Conservation (phyloP, 176 grass and related monocot genomes). For the Hordeum marinum region DNA sequence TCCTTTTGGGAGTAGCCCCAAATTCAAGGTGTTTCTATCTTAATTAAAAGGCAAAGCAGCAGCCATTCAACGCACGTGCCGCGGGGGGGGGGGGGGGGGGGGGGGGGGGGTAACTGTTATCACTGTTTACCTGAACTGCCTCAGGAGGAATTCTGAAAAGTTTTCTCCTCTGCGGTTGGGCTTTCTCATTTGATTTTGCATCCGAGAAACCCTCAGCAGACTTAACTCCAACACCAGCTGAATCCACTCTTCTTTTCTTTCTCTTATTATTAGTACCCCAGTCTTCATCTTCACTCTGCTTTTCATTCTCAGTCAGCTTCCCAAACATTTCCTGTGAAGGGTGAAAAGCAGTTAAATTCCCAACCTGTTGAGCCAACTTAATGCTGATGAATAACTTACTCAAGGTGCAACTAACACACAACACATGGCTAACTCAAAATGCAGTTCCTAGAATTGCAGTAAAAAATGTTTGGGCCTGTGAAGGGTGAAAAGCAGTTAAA, state of each 20-base stretch:
- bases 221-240: conserved; percentile 26
- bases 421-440: not conserved
- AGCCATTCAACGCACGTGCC: not conserved
- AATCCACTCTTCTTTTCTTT: conserved; percentile 59
- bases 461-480: conserved; percentile 46
- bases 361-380: not conserved
- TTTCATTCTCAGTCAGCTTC: conserved; percentile 54
- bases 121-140: conserved; percentile 57
- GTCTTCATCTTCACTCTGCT: conserved; percentile 90
- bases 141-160: conserved; percentile 80
- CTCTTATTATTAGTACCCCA: conserved; percentile 53
- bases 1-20: not conserved
- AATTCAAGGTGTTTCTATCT: not conserved
- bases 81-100: no score
- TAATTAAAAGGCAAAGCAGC: not conserved
- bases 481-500: conserved; percentile 17
- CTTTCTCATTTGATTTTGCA: conserved; percentile 33
- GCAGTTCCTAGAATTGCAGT: conserved; percentile 12
- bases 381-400: conserved; percentile 10
- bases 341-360: conserved; percentile 6
- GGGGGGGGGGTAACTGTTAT: not conserved
- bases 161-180: conserved; percentile 40
- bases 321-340: conserved; percentile 89
- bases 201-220: conserved; percentile 19
- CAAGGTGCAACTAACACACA: not conserved